phyloP scores from a whole-genome alignment of 139 green algal genomes.

The Tetratostichococcus sp. region DNA sequence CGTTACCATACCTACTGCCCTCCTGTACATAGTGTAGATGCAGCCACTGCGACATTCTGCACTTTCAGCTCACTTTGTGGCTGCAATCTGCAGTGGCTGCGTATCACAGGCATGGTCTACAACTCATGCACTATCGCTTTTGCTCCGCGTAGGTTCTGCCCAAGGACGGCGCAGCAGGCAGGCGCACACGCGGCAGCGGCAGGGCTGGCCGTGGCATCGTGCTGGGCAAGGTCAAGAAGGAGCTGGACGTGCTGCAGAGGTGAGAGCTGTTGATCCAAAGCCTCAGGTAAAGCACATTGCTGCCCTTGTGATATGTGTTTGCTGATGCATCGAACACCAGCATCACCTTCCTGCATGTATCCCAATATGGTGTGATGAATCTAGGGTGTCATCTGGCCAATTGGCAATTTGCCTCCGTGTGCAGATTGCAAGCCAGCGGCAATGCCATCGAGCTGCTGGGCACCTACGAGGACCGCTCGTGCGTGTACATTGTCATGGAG shows the following conservation, averaged over 20 bases:
- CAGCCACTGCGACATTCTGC: no score
- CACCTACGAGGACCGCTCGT: slow-evolving; percentile 42
- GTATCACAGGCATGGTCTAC: no score
- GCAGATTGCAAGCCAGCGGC: slow-evolving; percentile 15
- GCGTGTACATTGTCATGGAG: slow-evolving; percentile 49
- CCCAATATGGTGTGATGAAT: not conserved
- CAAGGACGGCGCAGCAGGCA: not conserved
- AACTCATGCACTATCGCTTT: no score
- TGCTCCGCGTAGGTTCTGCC: not conserved
- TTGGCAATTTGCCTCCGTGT: no score
- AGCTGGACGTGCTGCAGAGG: not conserved
- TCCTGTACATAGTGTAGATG: no score
- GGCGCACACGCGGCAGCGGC: not conserved
- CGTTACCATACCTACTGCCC: no score
- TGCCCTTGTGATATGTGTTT: no score
- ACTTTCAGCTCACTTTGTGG: no score
- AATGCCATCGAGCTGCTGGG: slow-evolving; percentile 31
- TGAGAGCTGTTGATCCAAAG: not conserved
- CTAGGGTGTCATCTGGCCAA: no score
- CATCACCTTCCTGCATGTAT: not conserved
- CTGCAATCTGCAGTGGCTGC: no score
- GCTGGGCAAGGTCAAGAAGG: not conserved
- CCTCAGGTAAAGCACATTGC: not conserved
- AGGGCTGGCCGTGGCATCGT: not conserved
- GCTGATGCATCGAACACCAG: no score